Base-by-base conservation (phyloP, 306 rosid genomes). In the Pyrus bretschneideri region DNA sequence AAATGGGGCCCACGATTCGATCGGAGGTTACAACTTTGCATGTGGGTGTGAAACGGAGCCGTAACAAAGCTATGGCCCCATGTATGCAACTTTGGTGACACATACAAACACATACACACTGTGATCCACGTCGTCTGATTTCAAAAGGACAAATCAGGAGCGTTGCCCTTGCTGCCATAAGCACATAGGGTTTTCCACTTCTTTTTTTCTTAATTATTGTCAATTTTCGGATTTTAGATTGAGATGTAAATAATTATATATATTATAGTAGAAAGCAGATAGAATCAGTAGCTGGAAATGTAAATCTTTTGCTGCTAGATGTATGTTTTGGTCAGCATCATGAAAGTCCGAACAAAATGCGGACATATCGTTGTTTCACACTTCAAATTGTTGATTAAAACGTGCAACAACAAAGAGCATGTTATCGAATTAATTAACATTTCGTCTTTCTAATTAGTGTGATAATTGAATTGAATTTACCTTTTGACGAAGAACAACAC, bases 101-200 rank as follows among this genome's bases (percentile, higher is more conserved):
- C 69, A 11, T 22, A 27, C 70, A 73, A 19, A 27, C 52, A 51
- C 29, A 2, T 52, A 5, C 5, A 18, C 60, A 27, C 60, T 15
- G 55, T 18, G 70, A 74, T 74, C 77, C 69, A 61, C 69, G 77
- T 74, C 77, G 17, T 44, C n/a, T 0, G 27, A 59, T 5, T 44
- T 40, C 25, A 14, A 46, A 44, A 61, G 77, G 45, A 33, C 45
- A 74, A 44, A 78, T 29, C 33, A 65, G 19, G 42, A 54, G 76
- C 40, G 70, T 70, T 51, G 11, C 69, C 19, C 55, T 33, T 18
- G 67, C 76, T n/a, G 58, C 45, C 67, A 35, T 4, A 5, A n/a
- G 30, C 23, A 51, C 21, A 15, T 15, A 0, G 55, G 70, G 44
- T n/a, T 70, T 70, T 62, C 31, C 14, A 35, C 64, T 63, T 35